Evolutionary conservation across 495 filamentous ascomycete genomes (phyloP).

Genomic region (Penicillium longicatenatum): DNA sequence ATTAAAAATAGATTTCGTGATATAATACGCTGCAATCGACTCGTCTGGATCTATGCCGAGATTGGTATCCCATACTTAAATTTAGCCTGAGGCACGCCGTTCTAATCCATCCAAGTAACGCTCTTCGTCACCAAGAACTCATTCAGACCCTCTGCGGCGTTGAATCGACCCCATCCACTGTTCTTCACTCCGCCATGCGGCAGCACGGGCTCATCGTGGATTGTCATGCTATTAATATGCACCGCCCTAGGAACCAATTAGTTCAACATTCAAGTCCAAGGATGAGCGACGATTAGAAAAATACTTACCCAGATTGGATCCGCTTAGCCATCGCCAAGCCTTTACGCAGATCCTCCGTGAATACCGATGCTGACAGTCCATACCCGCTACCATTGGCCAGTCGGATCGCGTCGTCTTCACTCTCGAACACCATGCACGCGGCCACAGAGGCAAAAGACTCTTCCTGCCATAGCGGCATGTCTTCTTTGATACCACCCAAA

Average conservation of each 20-base stretch:
- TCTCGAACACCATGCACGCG: constrained; percentile 43
- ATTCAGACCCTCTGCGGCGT: constrained; percentile 54
- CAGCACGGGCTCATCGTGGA: constrained; percentile 78
- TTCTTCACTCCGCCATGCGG: constrained; percentile 87
- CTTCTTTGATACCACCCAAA: constrained; percentile 62
- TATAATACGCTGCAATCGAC: no score
- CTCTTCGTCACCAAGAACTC: constrained; percentile 86
- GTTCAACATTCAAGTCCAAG: neutral
- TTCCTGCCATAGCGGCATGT: constrained; percentile 77
- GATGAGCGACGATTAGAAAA: neutral
- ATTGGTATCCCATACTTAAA: no score
- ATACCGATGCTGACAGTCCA: constrained; percentile 49
- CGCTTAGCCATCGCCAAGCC: constrained; percentile 45
- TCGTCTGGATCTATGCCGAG: no score
- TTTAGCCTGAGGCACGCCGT: neutral
- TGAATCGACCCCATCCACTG: constrained; percentile 75
- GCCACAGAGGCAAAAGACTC: constrained; percentile 82
- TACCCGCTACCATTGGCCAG: constrained; percentile 51
- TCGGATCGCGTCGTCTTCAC: constrained; percentile 49
- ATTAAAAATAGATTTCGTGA: neutral
- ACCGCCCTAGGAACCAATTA: constrained; percentile 53
- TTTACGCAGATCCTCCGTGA: constrained; percentile 47
- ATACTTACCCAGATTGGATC: constrained; percentile 48
- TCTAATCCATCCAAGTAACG: constrained; percentile 65
- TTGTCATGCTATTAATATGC: constrained; percentile 86